A percentile compares a stretch with the other conserved stretches of the same genome.
These are phyloP conservation scores for Mycena crocata DNA, from an alignment of 768 basidiomycete genomes.

Conservation along the genomic window DNA sequence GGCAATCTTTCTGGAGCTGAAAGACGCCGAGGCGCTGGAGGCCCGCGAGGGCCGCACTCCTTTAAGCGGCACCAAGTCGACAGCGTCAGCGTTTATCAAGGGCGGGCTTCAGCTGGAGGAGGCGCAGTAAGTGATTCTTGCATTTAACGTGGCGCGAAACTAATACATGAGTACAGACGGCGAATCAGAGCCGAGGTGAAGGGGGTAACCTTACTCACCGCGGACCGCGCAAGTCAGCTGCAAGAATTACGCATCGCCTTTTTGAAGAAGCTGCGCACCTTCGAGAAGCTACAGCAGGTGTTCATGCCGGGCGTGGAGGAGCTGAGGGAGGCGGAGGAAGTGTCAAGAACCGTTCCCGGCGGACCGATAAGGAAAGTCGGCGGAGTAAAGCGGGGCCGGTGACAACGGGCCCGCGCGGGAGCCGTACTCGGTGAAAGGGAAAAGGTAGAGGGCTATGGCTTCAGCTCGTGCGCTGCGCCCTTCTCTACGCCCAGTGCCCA, in stretches of 20 bases:
- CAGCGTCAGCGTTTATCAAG: background rate
- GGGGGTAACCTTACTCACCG: background rate
- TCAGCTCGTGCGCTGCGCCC: too few relatives aligned
- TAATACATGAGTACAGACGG: background rate
- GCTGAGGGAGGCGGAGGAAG: slow-evolving; percentile 13
- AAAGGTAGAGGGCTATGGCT: too few relatives aligned
- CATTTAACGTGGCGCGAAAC: background rate
- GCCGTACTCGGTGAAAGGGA: too few relatives aligned
- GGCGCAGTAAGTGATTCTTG: background rate
- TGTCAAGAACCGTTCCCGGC: too few relatives aligned
- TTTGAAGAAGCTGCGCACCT: slow-evolving; percentile 11
- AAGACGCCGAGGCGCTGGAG: background rate
- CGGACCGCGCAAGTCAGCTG: slow-evolving; percentile 3
- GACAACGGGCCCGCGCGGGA: too few relatives aligned
- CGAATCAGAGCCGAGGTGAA: slow-evolving; percentile 4
- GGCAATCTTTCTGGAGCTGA: background rate
- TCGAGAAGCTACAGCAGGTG: background rate
- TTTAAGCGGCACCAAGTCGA: background rate
- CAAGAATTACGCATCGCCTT: slow-evolving; percentile 22
- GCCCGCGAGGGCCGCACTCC: background rate
- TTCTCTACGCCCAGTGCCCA: too few relatives aligned
- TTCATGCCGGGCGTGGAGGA: slow-evolving; percentile 16
- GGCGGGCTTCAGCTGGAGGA: slow-evolving; percentile 12
- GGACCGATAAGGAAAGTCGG: too few relatives aligned
- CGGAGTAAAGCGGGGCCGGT: too few relatives aligned